Percentiles rank a stretch among this genome's conserved stretches.
phyloP scores from a whole-genome alignment of 2,329 filamentous ascomycete genomes.

The Fonsecaea nubica region DNA sequence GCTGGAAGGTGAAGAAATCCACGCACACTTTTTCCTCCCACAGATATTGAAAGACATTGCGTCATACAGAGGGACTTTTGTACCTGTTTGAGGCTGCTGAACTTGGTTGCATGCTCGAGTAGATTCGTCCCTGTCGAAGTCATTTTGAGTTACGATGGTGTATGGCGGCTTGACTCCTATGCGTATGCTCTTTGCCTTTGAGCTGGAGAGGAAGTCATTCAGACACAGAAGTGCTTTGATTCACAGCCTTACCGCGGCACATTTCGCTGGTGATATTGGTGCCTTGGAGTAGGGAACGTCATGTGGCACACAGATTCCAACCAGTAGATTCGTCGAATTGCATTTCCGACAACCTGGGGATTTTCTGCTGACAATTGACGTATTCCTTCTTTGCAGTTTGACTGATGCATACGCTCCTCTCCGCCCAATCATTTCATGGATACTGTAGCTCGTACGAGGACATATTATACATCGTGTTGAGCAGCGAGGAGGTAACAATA shows the following conservation, averaged over 20 bases:
- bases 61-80: conserved; percentile 24
- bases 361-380: not conserved
- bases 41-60: conserved; percentile 23
- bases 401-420: not conserved
- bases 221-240: not conserved
- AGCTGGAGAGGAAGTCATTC: not conserved
- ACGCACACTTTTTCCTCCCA: conserved; percentile 38
- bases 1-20: conserved; percentile 46
- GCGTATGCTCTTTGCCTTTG: not conserved
- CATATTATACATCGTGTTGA: not conserved
- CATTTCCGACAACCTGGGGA: not conserved
- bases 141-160: not conserved
- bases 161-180: not conserved
- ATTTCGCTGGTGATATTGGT: not conserved
- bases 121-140: not conserved
- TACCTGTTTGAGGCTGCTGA: conserved; percentile 6
- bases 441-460: not conserved
- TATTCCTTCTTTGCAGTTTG: not conserved
- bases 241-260: not conserved
- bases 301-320: not conserved
- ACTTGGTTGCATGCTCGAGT: conserved; percentile 13
- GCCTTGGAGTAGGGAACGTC: not conserved
- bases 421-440: not conserved
- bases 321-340: not conserved
- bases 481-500: not conserved